Base-by-base conservation (phyloP, 345 rosid genomes). In the Citropsis articulata region DNA sequence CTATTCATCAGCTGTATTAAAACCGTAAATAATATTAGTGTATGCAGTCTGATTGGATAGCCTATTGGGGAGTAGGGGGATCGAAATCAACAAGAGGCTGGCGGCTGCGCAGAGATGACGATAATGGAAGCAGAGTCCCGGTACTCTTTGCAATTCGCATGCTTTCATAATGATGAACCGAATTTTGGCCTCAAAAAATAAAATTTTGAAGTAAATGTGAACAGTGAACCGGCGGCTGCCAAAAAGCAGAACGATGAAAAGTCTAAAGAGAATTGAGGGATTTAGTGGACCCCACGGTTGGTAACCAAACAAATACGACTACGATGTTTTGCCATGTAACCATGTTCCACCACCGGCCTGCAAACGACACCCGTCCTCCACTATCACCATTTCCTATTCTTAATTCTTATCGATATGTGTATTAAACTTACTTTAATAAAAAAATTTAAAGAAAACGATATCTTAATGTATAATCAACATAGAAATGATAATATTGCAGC, bases 231-330 rank as follows among this genome's bases (percentile, higher is more conserved):
- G 57, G 36, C 77, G 69, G 64, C 40, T 42, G 28, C 1, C 1
- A 14, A 27, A 21, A 40, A 9, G 28, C 25, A 12, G 13, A 7
- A 19, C 7, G 45, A 24, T 27, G 18, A 16, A 31, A 31, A 16
- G 13, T 9, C 12, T n/a, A 25, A 61, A 24, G 16, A 24, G 27
- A 25, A 36, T 5, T 28, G 9, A 24, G 9, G 36, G 63, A 33
- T 61, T 50, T 35, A 6, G 65, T 53, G 7, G 60, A 64, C 31
- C 16, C 68, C 67, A 64, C 0, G 53, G 76, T 78, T 55, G 81
- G 81, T 72, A 22, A 72, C 81, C 81, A 72, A 72, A 66, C 71
- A 50, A 65, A 71, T 63, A 25, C 16, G 60, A 69, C 16, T 30
- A 21, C n/a, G 13, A 63, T 28, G 9, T 10, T 14, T 45, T 69